A percentile compares a stretch with the other conserved stretches of the same genome.
Conservation (phyloP, 495 filamentous ascomycete genomes). For the Aspergillus hancockii region DNA sequence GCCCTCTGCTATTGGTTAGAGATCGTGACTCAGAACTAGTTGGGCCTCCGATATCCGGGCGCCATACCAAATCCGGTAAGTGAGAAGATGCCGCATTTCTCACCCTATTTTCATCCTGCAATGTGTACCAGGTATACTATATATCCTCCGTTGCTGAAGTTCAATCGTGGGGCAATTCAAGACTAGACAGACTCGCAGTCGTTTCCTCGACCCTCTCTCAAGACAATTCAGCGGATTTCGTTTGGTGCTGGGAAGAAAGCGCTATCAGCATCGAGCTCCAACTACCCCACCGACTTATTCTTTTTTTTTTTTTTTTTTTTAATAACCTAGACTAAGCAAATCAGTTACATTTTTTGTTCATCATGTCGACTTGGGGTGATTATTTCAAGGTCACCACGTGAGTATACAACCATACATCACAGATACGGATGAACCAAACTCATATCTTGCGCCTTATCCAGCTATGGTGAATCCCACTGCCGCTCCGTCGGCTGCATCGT, state of each 20-base stretch:
- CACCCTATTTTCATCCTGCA: constrained; percentile 3
- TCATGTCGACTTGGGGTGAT: constrained; percentile 86
- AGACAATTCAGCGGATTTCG: background rate
- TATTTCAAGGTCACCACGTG: constrained; percentile 86
- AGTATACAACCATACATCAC: constrained; percentile 26
- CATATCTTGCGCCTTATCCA: constrained; percentile 28
- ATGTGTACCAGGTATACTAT: background rate
- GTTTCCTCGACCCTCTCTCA: background rate
- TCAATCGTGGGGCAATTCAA: background rate
- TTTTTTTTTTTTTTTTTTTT: constrained; percentile 7
- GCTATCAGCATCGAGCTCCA: background rate
- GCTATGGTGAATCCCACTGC: constrained; percentile 90
- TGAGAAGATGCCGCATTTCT: constrained; percentile 1
- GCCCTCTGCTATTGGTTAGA: background rate
- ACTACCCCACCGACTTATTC: background rate
- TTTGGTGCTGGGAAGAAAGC: background rate
- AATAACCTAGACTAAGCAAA: background rate
- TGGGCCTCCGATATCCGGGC: constrained; percentile 21
- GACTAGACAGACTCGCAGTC: background rate
- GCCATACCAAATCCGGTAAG: constrained; percentile 14
- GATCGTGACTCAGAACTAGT: background rate
- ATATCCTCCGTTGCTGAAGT: background rate
- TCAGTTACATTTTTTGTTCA: constrained; percentile 1
- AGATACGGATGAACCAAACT: background rate
- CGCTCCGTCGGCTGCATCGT: constrained; percentile 88